Base-by-base conservation (phyloP, 2,329 filamentous ascomycete species). In the Fusarium equiseti region DNA sequence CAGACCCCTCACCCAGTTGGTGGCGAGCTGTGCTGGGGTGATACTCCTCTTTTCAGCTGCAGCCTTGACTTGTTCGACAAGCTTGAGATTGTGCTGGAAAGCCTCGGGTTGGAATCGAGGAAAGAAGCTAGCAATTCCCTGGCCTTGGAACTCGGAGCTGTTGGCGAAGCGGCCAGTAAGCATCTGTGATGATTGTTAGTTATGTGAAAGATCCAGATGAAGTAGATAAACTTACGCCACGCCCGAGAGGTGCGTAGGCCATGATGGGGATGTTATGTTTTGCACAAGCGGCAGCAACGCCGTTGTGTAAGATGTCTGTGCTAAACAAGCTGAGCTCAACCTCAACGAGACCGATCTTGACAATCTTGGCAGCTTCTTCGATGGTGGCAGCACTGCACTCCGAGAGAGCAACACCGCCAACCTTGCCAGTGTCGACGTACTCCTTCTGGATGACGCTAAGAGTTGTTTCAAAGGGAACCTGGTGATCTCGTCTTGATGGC, bases 161-260 rank as follows among this genome's bases (percentile, higher is more conserved):
- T 74, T 63, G 52, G 63, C 74, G 68, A 78, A 75, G 13, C 60
- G 67, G 4, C 78, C 77, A 11, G 77, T 69, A 32, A 80, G 77
- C 32, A 80, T 70, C 77, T 80, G 31, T 6, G 15, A 15, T 31
- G 11, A 10, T 7, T 24, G 46, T 75, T 57, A 77, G 73, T 31
- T 40, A 20, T 8, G n/a, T 11, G 18, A 20, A 26, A 18, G 5
- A 7, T 43, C 42, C 16, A 22, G 7, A 18, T 12, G 13, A 22
- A 29, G n/a, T 26, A 26, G 13, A 26, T 54, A 50, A 11, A 77
- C 81, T 74, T 77, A 83, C 81, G 3, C 86, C 85, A 27, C 87
- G 82, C 7, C 91, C 90, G 0, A 94, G 83, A 2, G 92, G 92
- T 46, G 90, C 91, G 80, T 94, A 95, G 1, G 90, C 91, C 38